Evolutionary conservation across 1,139 yeast species (phyloP), one percentile per base, ranked within the genome.

Genomic region (Nakaseomyces uthaithaninus): DNA sequence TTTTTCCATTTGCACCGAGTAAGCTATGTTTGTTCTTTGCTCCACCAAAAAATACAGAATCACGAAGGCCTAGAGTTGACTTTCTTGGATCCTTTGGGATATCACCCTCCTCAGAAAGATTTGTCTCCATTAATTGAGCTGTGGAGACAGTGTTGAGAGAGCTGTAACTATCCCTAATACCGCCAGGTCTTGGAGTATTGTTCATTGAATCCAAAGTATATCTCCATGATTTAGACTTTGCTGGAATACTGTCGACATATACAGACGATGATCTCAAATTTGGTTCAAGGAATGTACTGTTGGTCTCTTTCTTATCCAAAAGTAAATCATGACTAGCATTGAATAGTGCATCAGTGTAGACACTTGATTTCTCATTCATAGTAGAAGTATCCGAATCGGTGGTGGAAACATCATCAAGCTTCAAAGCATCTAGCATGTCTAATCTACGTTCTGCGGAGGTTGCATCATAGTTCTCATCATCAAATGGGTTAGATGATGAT

Each of bases 71-170:
- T 17, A 69, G 52, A 22, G 60, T 59, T 2, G 68, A 64, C 45
- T 64, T 64, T 42, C 63, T 57, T 22, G 68, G 68, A 43, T 64
- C 68, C 46, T 67, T 66, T 33, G 61, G 60, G 24, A 66, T 54
- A 33, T 63, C 62, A 37, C 66, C 65, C 50, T 77, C 81, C 17
- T 78, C 82, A 18, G 85, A 89, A 38, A 85, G 66, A 53, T 89
- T 73, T 28, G 91, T 86, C 8, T 87, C 81, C 54, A 86, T 72
- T 36, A 87, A 68, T 59, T 86, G 93, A 43, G 80, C 87, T 0
- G 95, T 84, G 37, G 91, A 80, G 20, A 87, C 91, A 0, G 95
- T 86, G 26, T 91, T 89, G 48, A 83, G 56, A 0, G 95, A 83
- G 25, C 74, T 75, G 44, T 76, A 69, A 15, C 93, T 82, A 38